These are phyloP conservation scores for Rhizophora apiculata DNA, from an alignment of 345 rosid species.

Conservation along the genomic window DNA sequence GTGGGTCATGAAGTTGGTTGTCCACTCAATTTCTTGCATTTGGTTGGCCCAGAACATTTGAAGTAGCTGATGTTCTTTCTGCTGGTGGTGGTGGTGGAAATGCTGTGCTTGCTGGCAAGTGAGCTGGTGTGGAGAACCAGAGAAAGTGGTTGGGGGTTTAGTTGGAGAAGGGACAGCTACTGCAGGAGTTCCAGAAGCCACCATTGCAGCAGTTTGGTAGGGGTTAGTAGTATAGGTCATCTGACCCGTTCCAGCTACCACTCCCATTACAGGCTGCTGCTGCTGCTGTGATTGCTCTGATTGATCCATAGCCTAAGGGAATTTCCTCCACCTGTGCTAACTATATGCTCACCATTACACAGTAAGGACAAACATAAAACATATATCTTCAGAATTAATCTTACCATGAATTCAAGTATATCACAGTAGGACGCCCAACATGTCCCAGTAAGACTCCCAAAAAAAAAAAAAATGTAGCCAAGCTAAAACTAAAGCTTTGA, in stretches of 20 bases:
- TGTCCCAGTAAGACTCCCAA: not conserved
- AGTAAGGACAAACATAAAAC: slow-evolving; percentile 16
- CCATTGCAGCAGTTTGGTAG: slow-evolving; percentile 43
- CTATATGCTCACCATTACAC: slow-evolving; percentile 24
- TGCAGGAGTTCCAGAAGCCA: slow-evolving; percentile 49
- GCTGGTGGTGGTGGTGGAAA: slow-evolving; percentile 42
- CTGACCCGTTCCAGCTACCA: slow-evolving; percentile 40
- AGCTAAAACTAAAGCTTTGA: no score
- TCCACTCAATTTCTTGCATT: slow-evolving; percentile 42
- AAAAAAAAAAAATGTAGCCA: not conserved
- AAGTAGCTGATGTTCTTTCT: slow-evolving; percentile 40
- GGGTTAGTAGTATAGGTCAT: slow-evolving; percentile 46
- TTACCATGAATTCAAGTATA: not conserved
- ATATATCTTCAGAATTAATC: slow-evolving; percentile 1
- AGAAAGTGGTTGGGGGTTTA: slow-evolving; percentile 23
- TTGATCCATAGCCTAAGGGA: slow-evolving; percentile 45
- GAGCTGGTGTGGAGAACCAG: slow-evolving; percentile 33
- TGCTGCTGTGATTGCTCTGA: slow-evolving; percentile 42
- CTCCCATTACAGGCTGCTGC: slow-evolving; percentile 43
- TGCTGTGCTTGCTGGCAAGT: slow-evolving; percentile 44
- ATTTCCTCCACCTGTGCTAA: not conserved
- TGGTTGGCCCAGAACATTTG: slow-evolving; percentile 43
- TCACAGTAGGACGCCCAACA: no score
- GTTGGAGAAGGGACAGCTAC: slow-evolving; percentile 34
- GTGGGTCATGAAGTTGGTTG: slow-evolving; percentile 40